Percentiles rank a stretch among this genome's conserved stretches.
Evolutionary conservation across 768 basidiomycete species (phyloP).

Genomic region (Lactarius sp.): DNA sequence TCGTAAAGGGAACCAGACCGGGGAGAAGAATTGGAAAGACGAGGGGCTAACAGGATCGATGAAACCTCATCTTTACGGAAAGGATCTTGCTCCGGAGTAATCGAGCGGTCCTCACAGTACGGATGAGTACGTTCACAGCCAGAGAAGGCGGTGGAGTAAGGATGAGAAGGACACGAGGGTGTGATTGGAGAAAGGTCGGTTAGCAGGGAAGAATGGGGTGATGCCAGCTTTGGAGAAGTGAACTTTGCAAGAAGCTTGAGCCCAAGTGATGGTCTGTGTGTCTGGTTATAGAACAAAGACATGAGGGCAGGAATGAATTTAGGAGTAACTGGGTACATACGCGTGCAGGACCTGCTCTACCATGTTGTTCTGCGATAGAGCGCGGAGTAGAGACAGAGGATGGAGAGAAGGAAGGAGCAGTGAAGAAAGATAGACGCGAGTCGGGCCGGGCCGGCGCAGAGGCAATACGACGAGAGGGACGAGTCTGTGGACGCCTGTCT

Average conservation of each 20-base stretch:
- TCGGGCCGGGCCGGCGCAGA: not conserved
- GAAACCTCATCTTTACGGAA: slow-evolving; percentile 22
- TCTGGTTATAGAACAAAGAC: not conserved
- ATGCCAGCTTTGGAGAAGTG: slow-evolving; percentile 5
- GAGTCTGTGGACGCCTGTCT: not conserved
- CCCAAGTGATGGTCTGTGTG: slow-evolving; percentile 3
- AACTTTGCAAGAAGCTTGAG: slow-evolving; percentile 18
- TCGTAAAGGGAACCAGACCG: not conserved
- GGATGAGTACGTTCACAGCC: not conserved
- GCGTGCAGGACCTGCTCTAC: not conserved
- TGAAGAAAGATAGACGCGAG: slow-evolving; percentile 14
- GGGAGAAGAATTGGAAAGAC: slow-evolving; percentile 1
- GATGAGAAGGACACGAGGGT: slow-evolving; percentile 10
- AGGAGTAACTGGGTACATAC: not conserved
- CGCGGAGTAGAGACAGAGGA: slow-evolving; percentile 1
- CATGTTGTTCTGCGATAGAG: slow-evolving; percentile 1
- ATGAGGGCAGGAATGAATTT: not conserved
- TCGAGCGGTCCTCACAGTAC: slow-evolving; percentile 10
- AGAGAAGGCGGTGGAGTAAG: not conserved
- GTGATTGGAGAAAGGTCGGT: slow-evolving; percentile 2
- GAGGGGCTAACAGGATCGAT: not conserved
- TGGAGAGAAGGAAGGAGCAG: slow-evolving; percentile 2
- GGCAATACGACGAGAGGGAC: not conserved
- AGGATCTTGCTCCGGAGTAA: slow-evolving; percentile 24
- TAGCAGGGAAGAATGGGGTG: slow-evolving; percentile 8